Evolutionary conservation across 2,329 filamentous ascomycete genomes (phyloP).

Genomic region (Trichothecium roseum): DNA sequence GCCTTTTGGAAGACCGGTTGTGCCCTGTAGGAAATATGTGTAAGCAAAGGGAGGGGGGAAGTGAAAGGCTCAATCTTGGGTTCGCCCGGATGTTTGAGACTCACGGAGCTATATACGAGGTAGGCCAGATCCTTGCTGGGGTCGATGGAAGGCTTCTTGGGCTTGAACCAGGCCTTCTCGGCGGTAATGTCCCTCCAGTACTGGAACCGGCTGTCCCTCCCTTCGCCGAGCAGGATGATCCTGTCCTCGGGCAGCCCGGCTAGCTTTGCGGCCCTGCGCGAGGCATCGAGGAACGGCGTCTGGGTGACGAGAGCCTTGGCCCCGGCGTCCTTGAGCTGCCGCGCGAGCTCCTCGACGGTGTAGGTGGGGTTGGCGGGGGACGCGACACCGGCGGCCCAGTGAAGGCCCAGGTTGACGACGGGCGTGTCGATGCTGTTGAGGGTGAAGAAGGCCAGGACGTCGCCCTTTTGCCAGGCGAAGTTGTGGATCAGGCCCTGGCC

Average conservation of each 20-base stretch:
- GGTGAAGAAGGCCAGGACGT: conserved; percentile 73
- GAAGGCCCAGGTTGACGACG: conserved; percentile 63
- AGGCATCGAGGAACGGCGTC: conserved; percentile 50
- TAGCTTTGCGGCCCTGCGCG: conserved; percentile 54
- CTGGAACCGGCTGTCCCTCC: conserved; percentile 50
- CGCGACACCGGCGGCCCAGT: conserved; percentile 73
- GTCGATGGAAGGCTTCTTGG: conserved; percentile 47
- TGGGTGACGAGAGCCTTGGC: conserved; percentile 72
- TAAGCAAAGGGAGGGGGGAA: not conserved
- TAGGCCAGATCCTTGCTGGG: conserved; percentile 69
- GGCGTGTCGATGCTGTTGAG: conserved; percentile 82
- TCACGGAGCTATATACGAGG: conserved; percentile 66
- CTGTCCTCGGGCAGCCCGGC: conserved; percentile 61
- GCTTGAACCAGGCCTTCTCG: conserved; percentile 41
- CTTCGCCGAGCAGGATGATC: conserved; percentile 68
- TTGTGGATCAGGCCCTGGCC: conserved; percentile 65
- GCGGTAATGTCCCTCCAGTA: conserved; percentile 64
- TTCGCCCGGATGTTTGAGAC: too few relatives aligned
- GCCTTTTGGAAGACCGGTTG: conserved; percentile 84
- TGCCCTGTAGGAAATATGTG: conserved; percentile 42
- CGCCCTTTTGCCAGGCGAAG: conserved; percentile 73
- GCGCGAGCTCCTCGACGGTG: conserved; percentile 71
- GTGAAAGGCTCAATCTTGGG: too few relatives aligned
- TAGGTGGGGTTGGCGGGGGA: conserved; percentile 87
- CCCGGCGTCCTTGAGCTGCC: conserved; percentile 69